Evolutionary conservation across 768 basidiomycete genomes (phyloP), one percentile per base, ranked within the genome.

Genomic region (Hortiboletus flavorubellus): DNA sequence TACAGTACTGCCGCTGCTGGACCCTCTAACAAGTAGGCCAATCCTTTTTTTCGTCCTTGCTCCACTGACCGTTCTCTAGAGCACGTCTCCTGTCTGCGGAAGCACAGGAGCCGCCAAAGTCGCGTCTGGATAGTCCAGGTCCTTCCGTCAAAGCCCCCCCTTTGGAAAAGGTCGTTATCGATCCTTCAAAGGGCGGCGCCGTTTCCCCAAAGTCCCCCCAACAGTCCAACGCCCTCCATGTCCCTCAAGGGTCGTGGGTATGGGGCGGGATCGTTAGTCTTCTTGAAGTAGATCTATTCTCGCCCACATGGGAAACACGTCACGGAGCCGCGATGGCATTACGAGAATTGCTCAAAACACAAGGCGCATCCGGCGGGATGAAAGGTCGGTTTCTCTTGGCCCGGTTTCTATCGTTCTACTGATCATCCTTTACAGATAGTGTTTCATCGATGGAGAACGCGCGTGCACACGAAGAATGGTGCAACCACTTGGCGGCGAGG

Each of bases 271-370:
- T 93, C 11, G 82, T 86, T 12, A 84, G 84, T 57, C 77, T 93
- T 8, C 77, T 98, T 8, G 87, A 89, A 65, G 86, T 93, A 6
- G 88, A 91, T 63, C 72, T 98, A 8, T 87, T 92, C 63, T 93
- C 88, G 63, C 80, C 87, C 4, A 80, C 85, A 4, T 98, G 97
- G 97, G 94, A 98, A 70, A 84, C 89, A 14, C 81, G 97, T 48
- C 97, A 99, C 64, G 97, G 97, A 35, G 89, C 94, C 15, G 90
- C 93, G 0, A 83, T 97, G 79, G 94, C 91, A 1, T 70, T 98
- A 31, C 81, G 93, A 44, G 97, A 98, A 66, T 71, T 98, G 43
- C 73, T 98, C 48, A 93, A 91, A 69, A 65, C 82, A 4, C 93
- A 96, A 66, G 93, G 93, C 7, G 79, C 80, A 64, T 86, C 77